These are phyloP conservation scores for Fusarium sp. DNA, from an alignment of 2,329 filamentous ascomycete species.

Conservation along the genomic window DNA sequence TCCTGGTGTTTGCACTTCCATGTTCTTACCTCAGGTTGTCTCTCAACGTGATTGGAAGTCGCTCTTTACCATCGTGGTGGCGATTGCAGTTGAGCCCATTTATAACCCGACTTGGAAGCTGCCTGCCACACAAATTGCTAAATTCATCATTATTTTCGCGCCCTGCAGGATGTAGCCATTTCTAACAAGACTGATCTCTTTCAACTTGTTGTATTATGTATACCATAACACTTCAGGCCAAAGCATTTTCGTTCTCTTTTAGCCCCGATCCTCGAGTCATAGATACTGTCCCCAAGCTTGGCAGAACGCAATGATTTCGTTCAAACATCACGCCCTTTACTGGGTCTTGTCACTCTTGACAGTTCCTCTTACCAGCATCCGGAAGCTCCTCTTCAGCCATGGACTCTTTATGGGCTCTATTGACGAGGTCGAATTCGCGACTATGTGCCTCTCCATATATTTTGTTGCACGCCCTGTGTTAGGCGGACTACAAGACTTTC, in stretches of 20 bases:
- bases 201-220: neutral
- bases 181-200: neutral
- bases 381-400: neutral
- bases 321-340: conserved; percentile 22
- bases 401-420: neutral
- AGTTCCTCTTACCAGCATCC: neutral
- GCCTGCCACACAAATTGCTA: neutral
- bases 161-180: neutral
- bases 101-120: conserved; percentile 1
- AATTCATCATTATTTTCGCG: neutral
- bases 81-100: conserved; percentile 2
- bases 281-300: neutral
- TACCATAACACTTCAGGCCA: neutral
- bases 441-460: conserved; percentile 15
- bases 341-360: conserved; percentile 31
- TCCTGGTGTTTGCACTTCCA: neutral
- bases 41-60: neutral
- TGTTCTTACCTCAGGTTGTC: neutral
- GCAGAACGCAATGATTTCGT: conserved; percentile 25
- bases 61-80: neutral
- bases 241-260: neutral
- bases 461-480: neutral
- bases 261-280: neutral
- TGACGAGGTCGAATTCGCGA: neutral
- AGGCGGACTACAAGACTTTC: neutral